Conservation (phyloP, 2,329 filamentous ascomycete species). For the Pseudocercospora eumusae region DNA sequence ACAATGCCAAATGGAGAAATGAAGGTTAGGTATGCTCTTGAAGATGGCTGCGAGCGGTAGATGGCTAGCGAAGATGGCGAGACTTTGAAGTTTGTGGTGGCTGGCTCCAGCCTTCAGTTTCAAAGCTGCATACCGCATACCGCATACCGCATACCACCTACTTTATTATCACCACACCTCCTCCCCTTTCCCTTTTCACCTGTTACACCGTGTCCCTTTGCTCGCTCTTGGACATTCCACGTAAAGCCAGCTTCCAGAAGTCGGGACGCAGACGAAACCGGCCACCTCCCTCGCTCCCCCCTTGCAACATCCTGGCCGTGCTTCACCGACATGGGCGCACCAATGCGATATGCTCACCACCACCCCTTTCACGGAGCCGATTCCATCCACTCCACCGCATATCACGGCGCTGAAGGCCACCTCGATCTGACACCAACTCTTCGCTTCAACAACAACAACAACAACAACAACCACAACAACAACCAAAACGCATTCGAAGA, state of each 20-base stretch:
- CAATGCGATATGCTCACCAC: constrained; percentile 11
- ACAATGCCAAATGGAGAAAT: not conserved
- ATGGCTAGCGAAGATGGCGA: not conserved
- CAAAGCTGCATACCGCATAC: not conserved
- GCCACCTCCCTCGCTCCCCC: constrained; percentile 7
- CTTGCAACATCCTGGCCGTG: constrained; percentile 12
- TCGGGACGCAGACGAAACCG: constrained; percentile 1
- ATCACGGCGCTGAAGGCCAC: constrained; percentile 29
- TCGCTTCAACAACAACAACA: constrained; percentile 17
- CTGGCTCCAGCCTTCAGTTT: not conserved
- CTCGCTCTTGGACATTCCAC: constrained; percentile 4
- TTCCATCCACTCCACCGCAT: constrained; percentile 26
- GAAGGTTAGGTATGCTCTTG: not conserved
- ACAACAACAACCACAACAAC: no score
- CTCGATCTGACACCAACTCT: constrained; percentile 23
- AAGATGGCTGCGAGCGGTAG: not conserved
- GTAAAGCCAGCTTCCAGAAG: constrained; percentile 1
- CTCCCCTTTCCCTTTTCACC: not conserved
- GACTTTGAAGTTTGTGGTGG: no score
- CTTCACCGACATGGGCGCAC: constrained; percentile 17
- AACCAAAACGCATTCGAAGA: constrained; percentile 26
- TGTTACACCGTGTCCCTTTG: not conserved
- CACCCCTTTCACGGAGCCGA: constrained; percentile 17
- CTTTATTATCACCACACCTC: not conserved
- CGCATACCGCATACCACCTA: not conserved